A percentile compares a stretch with the other conserved stretches of the same genome.
phyloP scores from a whole-genome alignment of 78 protist species.

The Polysphondylium violaceum region DNA sequence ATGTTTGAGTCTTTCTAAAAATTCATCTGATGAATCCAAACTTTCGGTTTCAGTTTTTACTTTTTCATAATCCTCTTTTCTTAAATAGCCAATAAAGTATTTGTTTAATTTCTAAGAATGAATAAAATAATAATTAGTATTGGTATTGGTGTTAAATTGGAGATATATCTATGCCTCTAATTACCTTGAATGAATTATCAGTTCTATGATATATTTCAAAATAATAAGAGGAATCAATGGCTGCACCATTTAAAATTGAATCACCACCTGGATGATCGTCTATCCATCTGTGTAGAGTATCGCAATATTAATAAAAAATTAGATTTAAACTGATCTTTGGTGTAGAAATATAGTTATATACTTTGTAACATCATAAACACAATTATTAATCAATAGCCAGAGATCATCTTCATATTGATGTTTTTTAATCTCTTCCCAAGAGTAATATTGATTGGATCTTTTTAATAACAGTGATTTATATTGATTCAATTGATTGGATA shows the following conservation, averaged over 20 bases:
- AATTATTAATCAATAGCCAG: constrained; percentile 30
- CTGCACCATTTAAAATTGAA: constrained; percentile 4
- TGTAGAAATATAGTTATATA: background rate
- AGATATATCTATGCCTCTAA: background rate
- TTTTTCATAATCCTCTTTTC: background rate
- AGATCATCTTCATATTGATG: constrained; percentile 2
- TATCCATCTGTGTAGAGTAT: background rate
- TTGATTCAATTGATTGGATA: constrained; percentile 1
- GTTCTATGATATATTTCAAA: constrained; percentile 31
- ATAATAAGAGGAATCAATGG: constrained; percentile 27
- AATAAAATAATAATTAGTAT: background rate
- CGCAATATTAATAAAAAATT: background rate
- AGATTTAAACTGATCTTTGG: background rate
- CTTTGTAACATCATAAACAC: constrained; percentile 39
- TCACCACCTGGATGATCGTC: constrained; percentile 51
- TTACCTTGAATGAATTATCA: constrained; percentile 1
- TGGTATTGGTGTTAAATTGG: background rate
- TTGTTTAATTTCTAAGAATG: constrained; percentile 21
- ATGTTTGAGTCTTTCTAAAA: constrained; percentile 12
- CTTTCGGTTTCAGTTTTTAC: background rate
- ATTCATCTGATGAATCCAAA: constrained; percentile 1
- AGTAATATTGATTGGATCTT: constrained; percentile 8
- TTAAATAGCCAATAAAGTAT: constrained; percentile 35
- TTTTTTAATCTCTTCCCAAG: constrained; percentile 1
- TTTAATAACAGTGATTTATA: background rate